Percentiles rank a stretch among this genome's conserved stretches.
These are phyloP conservation scores for Malus sylvestris DNA, from an alignment of 306 rosid genomes.

Conservation along the genomic window DNA sequence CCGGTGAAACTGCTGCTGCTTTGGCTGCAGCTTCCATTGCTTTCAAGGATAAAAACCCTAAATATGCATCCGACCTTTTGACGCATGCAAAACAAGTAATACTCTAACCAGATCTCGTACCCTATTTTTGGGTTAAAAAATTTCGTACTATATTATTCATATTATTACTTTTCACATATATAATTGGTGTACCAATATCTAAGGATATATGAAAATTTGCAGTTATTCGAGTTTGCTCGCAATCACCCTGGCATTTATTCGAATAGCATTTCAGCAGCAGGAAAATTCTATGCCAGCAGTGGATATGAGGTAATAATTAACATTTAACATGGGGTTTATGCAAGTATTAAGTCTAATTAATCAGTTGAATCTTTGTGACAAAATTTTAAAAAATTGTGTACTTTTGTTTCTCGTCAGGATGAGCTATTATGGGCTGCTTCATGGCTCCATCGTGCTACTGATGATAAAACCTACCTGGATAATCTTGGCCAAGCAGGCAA, in stretches of 20 bases:
- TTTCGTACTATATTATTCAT: not conserved
- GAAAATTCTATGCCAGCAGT: constrained; percentile 36
- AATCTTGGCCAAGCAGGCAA: constrained; percentile 4
- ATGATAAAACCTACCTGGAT: constrained; percentile 22
- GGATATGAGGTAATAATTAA: constrained; percentile 46
- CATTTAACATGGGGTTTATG: not conserved
- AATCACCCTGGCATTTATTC: constrained; percentile 31
- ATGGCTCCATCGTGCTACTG: constrained; percentile 54
- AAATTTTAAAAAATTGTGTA: not conserved
- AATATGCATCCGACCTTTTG: constrained; percentile 23
- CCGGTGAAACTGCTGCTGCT: constrained; percentile 61
- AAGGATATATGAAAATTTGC: not conserved
- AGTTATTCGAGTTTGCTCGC: constrained; percentile 43
- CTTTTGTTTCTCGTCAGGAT: constrained; percentile 27
- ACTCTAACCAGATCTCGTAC: not conserved
- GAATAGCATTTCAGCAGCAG: constrained; percentile 26
- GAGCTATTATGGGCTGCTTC: constrained; percentile 65
- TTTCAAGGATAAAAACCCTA: not conserved
- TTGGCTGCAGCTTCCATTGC: constrained; percentile 54
- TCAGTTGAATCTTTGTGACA: not conserved
- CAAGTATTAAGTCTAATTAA: not conserved
- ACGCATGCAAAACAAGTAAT: constrained; percentile 46
- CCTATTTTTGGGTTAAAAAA: not conserved
- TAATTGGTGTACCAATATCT: not conserved
- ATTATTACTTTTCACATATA: not conserved